Evolutionary conservation across 1,284 basidiomycete genomes (phyloP).

Genomic region (Mrakiaceae sp.): DNA sequence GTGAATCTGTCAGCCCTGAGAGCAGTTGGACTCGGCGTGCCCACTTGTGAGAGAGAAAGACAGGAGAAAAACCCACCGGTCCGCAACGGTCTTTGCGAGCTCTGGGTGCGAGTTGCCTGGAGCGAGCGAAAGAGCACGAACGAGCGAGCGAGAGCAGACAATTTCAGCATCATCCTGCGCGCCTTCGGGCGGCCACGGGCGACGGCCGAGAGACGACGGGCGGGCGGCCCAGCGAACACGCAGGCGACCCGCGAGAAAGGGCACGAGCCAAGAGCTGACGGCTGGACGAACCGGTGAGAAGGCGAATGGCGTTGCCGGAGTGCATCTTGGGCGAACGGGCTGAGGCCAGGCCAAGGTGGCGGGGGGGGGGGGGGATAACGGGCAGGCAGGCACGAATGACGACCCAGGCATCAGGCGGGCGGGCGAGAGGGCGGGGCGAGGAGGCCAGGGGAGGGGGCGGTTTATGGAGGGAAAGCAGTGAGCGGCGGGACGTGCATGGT

Average conservation of each 20-base stretch:
- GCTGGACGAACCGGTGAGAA: slow-evolving; percentile 64
- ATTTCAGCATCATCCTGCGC: too few relatives aligned
- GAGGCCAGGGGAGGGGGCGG: too few relatives aligned
- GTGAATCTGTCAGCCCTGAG: not conserved
- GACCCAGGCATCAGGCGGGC: not conserved
- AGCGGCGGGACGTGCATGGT: too few relatives aligned
- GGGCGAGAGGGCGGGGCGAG: not conserved
- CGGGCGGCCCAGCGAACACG: not conserved
- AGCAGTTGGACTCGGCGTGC: slow-evolving; percentile 1
- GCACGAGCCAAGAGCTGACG: slow-evolving; percentile 4
- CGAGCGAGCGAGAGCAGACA: too few relatives aligned
- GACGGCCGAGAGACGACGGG: too few relatives aligned
- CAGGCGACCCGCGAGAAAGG: slow-evolving; percentile 16
- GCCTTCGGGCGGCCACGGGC: not conserved
- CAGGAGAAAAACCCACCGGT: slow-evolving; percentile 61
- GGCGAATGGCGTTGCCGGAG: slow-evolving; percentile 85
- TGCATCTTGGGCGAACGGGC: slow-evolving; percentile 34
- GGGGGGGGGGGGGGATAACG: not conserved
- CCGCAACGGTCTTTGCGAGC: slow-evolving; percentile 85
- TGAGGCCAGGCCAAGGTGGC: too few relatives aligned
- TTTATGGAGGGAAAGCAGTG: too few relatives aligned
- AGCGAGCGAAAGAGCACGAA: not conserved
- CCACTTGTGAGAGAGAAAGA: slow-evolving; percentile 28
- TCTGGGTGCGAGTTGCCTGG: slow-evolving; percentile 95
- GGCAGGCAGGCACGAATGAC: not conserved